Conservation (phyloP, 345 rosid species). For the Cochlearia excelsa region DNA sequence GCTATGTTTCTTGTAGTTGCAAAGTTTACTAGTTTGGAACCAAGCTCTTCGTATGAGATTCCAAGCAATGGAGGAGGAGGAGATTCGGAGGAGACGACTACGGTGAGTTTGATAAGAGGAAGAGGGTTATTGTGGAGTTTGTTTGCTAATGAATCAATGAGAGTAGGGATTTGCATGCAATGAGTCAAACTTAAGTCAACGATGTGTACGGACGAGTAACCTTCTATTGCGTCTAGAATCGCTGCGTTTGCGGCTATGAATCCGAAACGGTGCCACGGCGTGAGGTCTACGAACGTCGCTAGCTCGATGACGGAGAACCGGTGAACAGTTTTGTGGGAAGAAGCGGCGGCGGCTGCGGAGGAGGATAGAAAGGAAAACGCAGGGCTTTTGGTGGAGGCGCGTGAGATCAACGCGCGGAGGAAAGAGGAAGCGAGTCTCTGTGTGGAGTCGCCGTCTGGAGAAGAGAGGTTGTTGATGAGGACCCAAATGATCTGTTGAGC, state of each 20-base stretch:
- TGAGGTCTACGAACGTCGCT: conserved; percentile 77
- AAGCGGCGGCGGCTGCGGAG: conserved; percentile 28
- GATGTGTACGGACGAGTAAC: conserved; percentile 65
- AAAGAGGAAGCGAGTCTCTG: conserved; percentile 70
- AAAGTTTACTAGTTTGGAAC: conserved; percentile 61
- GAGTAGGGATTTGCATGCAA: conserved; percentile 97
- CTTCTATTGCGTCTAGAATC: conserved; percentile 70
- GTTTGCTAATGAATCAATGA: conserved; percentile 65
- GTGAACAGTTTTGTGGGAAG: conserved; percentile 40
- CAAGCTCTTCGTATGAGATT: conserved; percentile 64
- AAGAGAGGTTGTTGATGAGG: conserved; percentile 80
- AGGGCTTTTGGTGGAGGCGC: conserved; percentile 61
- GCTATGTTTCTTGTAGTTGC: conserved; percentile 66
- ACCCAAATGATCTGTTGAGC: conserved; percentile 92
- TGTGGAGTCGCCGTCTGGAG: conserved; percentile 80
- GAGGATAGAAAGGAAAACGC: conserved; percentile 40
- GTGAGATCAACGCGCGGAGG: conserved; percentile 73
- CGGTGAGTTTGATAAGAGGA: conserved; percentile 70
- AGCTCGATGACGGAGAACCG: conserved; percentile 76
- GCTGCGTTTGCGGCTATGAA: conserved; percentile 86
- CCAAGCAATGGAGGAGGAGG: conserved; percentile 61
- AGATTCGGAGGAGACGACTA: conserved; percentile 39
- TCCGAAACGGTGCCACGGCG: conserved; percentile 97
- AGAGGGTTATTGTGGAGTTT: conserved; percentile 42
- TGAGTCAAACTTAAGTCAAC: conserved; percentile 81